phyloP scores from a whole-genome alignment of 2,329 filamentous ascomycete species.

The Phialophora chinensis region DNA sequence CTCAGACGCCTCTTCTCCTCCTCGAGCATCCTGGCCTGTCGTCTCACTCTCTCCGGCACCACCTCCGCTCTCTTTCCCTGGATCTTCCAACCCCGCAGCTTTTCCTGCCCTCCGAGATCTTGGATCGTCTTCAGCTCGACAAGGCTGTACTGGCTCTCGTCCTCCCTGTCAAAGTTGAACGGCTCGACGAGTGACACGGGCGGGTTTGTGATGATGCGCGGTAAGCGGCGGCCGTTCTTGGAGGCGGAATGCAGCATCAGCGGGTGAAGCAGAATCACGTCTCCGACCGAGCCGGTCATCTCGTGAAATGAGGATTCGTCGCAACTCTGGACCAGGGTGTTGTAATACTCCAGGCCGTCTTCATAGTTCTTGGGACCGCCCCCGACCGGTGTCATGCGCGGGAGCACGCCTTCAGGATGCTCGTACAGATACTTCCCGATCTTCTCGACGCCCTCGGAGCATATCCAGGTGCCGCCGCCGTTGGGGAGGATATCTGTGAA shows the following conservation, averaged over 20 bases:
- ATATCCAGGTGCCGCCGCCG: conserved; percentile 70
- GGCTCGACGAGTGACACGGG: conserved; percentile 58
- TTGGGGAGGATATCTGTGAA: conserved; percentile 67
- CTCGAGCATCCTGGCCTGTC: conserved; percentile 53
- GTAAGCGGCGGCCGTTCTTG: conserved; percentile 55
- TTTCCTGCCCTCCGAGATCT: conserved; percentile 54
- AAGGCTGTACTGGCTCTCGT: conserved; percentile 54
- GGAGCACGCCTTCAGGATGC: conserved; percentile 69
- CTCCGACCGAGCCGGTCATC: conserved; percentile 59
- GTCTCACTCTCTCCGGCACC: conserved; percentile 54
- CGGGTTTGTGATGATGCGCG: conserved; percentile 62
- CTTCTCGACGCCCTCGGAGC: conserved; percentile 56
- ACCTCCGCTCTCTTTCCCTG: conserved; percentile 51
- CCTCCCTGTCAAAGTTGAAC: conserved; percentile 57
- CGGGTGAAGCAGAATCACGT: conserved; percentile 62
- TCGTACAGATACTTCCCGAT: conserved; percentile 49
- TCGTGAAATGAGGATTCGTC: conserved; percentile 55
- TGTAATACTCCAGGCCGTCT: conserved; percentile 46
- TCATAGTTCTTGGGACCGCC: conserved; percentile 9
- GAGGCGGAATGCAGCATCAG: conserved; percentile 62
- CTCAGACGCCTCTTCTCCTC: conserved; percentile 51
- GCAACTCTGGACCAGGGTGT: conserved; percentile 49
- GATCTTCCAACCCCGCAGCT: conserved; percentile 57
- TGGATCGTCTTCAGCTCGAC: conserved; percentile 61
- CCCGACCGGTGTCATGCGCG: conserved; percentile 60